Evolutionary conservation across 2,329 filamentous ascomycete genomes (phyloP).

Genomic region (Pleurostoma richardsiae): DNA sequence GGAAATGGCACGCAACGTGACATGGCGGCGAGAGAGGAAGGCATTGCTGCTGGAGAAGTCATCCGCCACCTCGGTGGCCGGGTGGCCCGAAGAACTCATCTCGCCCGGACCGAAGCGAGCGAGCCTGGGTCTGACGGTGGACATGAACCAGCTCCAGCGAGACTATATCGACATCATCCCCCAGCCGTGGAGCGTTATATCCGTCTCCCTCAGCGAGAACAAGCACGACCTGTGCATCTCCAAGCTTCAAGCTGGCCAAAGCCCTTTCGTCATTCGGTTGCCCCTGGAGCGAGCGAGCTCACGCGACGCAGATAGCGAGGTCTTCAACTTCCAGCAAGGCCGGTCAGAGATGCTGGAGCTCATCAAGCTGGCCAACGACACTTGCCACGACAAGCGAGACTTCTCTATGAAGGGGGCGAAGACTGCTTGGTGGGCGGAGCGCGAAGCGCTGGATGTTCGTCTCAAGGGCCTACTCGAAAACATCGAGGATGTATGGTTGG

Average conservation of each 20-base stretch:
- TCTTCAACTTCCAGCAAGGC: conserved; percentile 80
- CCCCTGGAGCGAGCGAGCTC: conserved; percentile 79
- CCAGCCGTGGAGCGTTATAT: conserved; percentile 76
- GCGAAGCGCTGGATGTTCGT: conserved; percentile 72
- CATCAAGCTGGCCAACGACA: conserved; percentile 75
- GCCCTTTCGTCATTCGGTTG: conserved; percentile 80
- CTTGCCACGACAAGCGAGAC: conserved; percentile 68
- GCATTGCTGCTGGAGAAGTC: conserved; percentile 44
- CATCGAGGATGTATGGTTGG: conserved; percentile 90
- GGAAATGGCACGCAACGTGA: conserved; percentile 66
- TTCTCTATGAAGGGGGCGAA: conserved; percentile 71
- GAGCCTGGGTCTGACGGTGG: conserved; percentile 41
- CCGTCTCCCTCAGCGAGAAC: conserved; percentile 76
- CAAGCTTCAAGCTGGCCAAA: conserved; percentile 69
- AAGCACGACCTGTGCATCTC: conserved; percentile 82
- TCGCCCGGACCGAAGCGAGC: conserved; percentile 24
- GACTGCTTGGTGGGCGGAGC: conserved; percentile 83
- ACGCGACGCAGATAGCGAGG: conserved; percentile 70
- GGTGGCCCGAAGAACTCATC: conserved; percentile 28
- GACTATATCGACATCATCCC: conserved; percentile 86
- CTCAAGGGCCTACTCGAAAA: conserved; percentile 75
- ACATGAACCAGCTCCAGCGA: conserved; percentile 64
- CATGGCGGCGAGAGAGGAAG: conserved; percentile 60
- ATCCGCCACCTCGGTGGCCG: conserved; percentile 23
- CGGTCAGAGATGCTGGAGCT: conserved; percentile 77